Conservation (phyloP, 1,284 basidiomycete species). For the Tremellales sp. region DNA sequence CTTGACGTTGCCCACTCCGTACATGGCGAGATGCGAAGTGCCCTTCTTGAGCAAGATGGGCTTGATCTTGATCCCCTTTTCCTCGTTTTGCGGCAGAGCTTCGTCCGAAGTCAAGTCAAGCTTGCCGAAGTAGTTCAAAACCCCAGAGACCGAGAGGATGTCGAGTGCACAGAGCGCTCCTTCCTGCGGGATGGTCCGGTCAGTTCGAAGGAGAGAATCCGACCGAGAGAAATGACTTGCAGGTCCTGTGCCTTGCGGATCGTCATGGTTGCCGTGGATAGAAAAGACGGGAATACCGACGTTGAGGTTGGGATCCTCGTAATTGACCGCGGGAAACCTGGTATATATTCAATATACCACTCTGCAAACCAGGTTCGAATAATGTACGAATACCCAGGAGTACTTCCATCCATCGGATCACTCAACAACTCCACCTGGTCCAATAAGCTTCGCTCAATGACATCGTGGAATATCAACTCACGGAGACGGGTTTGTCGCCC, state of each 20-base stretch:
- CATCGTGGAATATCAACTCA: slow-evolving; percentile 15
- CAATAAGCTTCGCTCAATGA: slow-evolving; percentile 8
- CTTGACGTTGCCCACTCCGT: slow-evolving; percentile 95
- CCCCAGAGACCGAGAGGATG: slow-evolving; percentile 85
- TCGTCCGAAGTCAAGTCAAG: slow-evolving; percentile 57
- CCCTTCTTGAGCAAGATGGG: slow-evolving; percentile 91
- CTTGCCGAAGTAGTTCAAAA: slow-evolving; percentile 98
- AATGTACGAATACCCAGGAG: slow-evolving; percentile 74
- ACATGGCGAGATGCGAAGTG: slow-evolving; percentile 76
- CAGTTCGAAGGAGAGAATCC: not conserved
- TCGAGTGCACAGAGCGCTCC: slow-evolving; percentile 95
- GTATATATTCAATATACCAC: slow-evolving; percentile 3
- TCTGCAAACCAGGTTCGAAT: not conserved
- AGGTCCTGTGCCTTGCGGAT: slow-evolving; percentile 91
- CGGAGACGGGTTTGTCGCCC: slow-evolving; percentile 72
- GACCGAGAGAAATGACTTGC: slow-evolving; percentile 53
- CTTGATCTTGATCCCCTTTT: slow-evolving; percentile 73
- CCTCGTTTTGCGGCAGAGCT: slow-evolving; percentile 39
- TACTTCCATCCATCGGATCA: slow-evolving; percentile 84
- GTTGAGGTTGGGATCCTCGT: slow-evolving; percentile 95
- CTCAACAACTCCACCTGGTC: slow-evolving; percentile 78
- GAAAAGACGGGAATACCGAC: slow-evolving; percentile 94
- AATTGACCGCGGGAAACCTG: slow-evolving; percentile 95
- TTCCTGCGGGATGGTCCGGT: slow-evolving; percentile 56
- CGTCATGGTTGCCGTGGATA: slow-evolving; percentile 99